These are phyloP conservation scores for Epichloe sp. DNA, from an alignment of 2,329 filamentous ascomycete genomes.

Conservation along the genomic window DNA sequence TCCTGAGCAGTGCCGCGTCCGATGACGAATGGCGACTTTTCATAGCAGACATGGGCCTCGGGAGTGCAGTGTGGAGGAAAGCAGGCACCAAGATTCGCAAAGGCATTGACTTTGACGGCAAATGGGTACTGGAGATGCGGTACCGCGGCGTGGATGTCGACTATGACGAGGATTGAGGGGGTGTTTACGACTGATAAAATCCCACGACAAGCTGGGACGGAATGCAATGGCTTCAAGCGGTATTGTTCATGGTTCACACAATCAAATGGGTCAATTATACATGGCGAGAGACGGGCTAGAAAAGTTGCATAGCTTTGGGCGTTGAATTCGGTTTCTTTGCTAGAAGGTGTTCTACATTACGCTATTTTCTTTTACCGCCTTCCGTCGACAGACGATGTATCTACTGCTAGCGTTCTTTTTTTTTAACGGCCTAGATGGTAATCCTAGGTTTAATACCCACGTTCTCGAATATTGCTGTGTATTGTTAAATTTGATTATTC, in stretches of 20 bases:
- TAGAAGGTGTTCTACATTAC: too few species aligned
- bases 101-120: slow-evolving; percentile 76
- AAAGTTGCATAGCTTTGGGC: too few species aligned
- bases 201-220: not conserved
- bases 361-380: too few species aligned
- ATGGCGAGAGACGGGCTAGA: too few species aligned
- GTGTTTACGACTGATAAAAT: not conserved
- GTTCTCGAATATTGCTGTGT: too few species aligned
- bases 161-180: slow-evolving; percentile 8
- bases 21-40: slow-evolving; percentile 64
- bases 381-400: too few species aligned
- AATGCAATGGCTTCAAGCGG: not conserved
- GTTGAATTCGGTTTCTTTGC: not conserved
- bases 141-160: slow-evolving; percentile 27
- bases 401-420: too few species aligned
- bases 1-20: slow-evolving; percentile 18
- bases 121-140: slow-evolving; percentile 67
- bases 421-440: too few species aligned
- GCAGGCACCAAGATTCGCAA: slow-evolving; percentile 68
- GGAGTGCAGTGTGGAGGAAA: slow-evolving; percentile 71
- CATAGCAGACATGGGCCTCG: slow-evolving; percentile 78
- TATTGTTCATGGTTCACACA: not conserved
- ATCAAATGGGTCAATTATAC: too few species aligned
- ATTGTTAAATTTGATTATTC: too few species aligned
- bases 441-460: too few species aligned